Evolutionary conservation across 352 stramenopile genomes (phyloP).

Genomic region (Achlya hypogyna): DNA sequence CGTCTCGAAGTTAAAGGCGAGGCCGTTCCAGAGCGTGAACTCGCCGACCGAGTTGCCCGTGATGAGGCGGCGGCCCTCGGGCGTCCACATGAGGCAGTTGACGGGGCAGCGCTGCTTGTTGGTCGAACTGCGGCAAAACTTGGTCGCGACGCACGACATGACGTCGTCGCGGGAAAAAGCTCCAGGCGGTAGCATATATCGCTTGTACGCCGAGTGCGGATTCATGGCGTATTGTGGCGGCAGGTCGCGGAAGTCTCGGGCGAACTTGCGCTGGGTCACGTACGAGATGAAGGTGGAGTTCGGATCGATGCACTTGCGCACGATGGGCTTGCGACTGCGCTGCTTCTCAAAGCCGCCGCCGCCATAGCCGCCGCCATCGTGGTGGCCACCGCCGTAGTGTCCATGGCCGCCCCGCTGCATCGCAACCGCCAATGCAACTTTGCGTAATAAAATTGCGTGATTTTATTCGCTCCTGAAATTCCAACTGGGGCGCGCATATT

Average conservation of each 20-base stretch:
- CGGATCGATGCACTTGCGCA: constrained; percentile 79
- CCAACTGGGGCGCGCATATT: neutral
- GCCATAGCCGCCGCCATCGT: neutral
- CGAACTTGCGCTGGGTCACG: constrained; percentile 66
- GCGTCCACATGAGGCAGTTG: constrained; percentile 93
- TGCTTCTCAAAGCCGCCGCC: constrained; percentile 23
- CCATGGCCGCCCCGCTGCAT: neutral
- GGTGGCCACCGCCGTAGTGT: constrained; percentile 15
- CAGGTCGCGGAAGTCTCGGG: constrained; percentile 41
- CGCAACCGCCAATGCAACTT: neutral
- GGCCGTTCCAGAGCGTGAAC: constrained; percentile 97
- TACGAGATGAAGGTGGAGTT: constrained; percentile 82
- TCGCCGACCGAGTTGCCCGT: constrained; percentile 95
- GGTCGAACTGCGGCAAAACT: constrained; percentile 81
- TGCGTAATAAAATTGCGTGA: neutral
- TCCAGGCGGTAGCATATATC: constrained; percentile 64
- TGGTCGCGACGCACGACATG: constrained; percentile 71
- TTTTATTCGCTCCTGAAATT: neutral
- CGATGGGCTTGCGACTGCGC: constrained; percentile 80
- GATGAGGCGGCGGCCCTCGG: constrained; percentile 89
- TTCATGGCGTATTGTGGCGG: constrained; percentile 23
- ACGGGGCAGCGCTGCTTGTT: constrained; percentile 89
- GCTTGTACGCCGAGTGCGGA: constrained; percentile 80
- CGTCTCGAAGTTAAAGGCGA: constrained; percentile 97
- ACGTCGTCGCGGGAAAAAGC: constrained; percentile 60